Base-by-base conservation (phyloP, 257 asterid genomes). In the Scutellaria baicalensis region DNA sequence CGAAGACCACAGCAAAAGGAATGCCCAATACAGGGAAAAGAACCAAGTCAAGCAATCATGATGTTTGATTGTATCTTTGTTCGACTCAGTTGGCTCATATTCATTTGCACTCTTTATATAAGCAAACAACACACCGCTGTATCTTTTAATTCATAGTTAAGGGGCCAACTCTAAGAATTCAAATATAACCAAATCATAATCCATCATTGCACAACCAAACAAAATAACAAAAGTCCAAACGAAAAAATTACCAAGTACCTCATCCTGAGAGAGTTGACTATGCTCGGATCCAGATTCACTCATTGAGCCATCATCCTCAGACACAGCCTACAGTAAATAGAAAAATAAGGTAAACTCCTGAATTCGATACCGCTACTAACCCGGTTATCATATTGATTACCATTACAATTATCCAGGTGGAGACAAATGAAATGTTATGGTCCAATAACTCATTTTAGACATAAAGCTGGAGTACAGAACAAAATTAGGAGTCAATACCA, bases 271-370 rank as follows among this genome's bases (percentile, higher is more conserved):
- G 70, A 52, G 57, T 44, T 83, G 77, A 72, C 81, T 75, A 10
- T 71, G 71, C 61, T 85, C 86, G 0, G 89, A 76, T 31, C 78
- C 89, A 9, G 96, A 77, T 16, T 75, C 83, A 43, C 76, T 77
- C 66, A 20, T 21, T 6, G 87, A 74, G 74, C 44, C 84, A 54
- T 66, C 89, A 31, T 72, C 89, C 54, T 71, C 90, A 2, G 83
- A 79, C 31, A 76, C 72, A 68, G 68, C 85, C 97, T 91, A 66
- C 69, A 70, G 12, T 43, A 43, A 35, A 68, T 6, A 55, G 52
- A 79, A 42, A 65, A 39, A 5, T 52, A 50, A 60, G 50, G 44
- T 27, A 36, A 48, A 62, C 21, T 55, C 67, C 73, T 38, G 14
- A 59, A 36, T 21, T 42, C 10, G 33, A 40, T 35, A 39, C 2